phyloP scores from a whole-genome alignment of 169 alveolate genomes.

The Cryptosporidium muris region DNA sequence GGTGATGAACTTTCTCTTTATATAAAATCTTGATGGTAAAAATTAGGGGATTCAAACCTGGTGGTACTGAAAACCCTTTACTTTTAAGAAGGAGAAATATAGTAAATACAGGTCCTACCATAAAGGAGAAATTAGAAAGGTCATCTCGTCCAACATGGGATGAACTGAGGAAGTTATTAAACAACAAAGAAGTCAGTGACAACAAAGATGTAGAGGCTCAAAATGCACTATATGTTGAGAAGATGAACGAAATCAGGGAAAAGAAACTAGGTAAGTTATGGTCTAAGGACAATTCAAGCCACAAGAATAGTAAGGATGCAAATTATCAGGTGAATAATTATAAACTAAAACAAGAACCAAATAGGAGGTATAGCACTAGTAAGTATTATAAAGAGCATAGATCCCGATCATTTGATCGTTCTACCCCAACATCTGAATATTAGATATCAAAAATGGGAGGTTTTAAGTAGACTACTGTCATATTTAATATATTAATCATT shows the following conservation, averaged over 20 bases:
- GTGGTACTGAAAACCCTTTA: constrained; percentile 64
- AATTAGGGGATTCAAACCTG: constrained; percentile 68
- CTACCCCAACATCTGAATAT: constrained; percentile 36
- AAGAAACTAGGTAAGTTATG: constrained; percentile 13
- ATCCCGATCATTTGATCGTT: constrained; percentile 58
- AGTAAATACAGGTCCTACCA: constrained; percentile 38
- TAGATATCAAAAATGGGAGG: background rate
- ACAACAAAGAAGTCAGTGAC: background rate
- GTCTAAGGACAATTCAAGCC: constrained; percentile 8
- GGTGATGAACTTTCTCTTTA: no score
- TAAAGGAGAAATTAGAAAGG: constrained; percentile 46
- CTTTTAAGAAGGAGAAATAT: constrained; percentile 18
- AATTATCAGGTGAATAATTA: background rate
- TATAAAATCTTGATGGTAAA: constrained; percentile 26
- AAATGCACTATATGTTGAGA: constrained; percentile 3
- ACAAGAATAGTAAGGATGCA: background rate
- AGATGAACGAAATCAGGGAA: constrained; percentile 35
- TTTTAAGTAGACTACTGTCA: background rate
- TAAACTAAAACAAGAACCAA: no score
- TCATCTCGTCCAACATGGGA: constrained; percentile 72
- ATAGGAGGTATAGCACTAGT: no score
- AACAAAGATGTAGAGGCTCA: constrained; percentile 11
- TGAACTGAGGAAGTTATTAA: constrained; percentile 26
- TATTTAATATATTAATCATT: background rate
- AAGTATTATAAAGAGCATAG: constrained; percentile 1